These are phyloP conservation scores for Annulohypoxylon moriforme DNA, from an alignment of 495 filamentous ascomycete genomes.

Conservation along the genomic window DNA sequence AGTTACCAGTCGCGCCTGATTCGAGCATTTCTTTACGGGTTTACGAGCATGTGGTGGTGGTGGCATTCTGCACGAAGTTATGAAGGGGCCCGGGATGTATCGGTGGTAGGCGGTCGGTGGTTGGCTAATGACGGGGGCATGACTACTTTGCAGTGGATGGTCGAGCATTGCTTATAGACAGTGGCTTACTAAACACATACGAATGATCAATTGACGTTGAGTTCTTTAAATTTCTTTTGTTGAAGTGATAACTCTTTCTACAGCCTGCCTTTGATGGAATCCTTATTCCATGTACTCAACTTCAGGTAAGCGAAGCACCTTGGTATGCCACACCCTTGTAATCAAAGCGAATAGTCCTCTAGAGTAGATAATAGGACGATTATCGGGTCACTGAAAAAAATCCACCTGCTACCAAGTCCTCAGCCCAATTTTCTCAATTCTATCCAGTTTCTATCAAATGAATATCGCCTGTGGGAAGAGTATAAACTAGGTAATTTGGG, in stretches of 20 bases:
- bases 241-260: not conserved
- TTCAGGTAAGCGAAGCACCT: not conserved
- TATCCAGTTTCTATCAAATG: too few relatives aligned
- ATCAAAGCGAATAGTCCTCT: too few relatives aligned
- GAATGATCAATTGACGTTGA: not conserved
- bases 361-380: too few relatives aligned
- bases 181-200: slow-evolving; percentile 12
- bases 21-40: not conserved
- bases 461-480: not conserved
- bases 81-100: slow-evolving; percentile 34
- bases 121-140: slow-evolving; percentile 31
- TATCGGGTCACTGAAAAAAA: not conserved
- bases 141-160: slow-evolving; percentile 15
- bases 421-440: too few relatives aligned
- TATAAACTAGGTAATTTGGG: not conserved
- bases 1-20: not conserved
- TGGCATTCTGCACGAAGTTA: slow-evolving; percentile 36
- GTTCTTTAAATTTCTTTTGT: not conserved
- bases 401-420: too few relatives aligned
- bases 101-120: slow-evolving; percentile 19
- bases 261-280: not conserved
- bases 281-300: not conserved
- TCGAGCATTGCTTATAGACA: slow-evolving; percentile 12
- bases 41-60: slow-evolving; percentile 10
- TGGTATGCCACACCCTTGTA: too few relatives aligned